phyloP scores from a whole-genome alignment of 768 basidiomycete genomes.

The Kondoa subrosea region DNA sequence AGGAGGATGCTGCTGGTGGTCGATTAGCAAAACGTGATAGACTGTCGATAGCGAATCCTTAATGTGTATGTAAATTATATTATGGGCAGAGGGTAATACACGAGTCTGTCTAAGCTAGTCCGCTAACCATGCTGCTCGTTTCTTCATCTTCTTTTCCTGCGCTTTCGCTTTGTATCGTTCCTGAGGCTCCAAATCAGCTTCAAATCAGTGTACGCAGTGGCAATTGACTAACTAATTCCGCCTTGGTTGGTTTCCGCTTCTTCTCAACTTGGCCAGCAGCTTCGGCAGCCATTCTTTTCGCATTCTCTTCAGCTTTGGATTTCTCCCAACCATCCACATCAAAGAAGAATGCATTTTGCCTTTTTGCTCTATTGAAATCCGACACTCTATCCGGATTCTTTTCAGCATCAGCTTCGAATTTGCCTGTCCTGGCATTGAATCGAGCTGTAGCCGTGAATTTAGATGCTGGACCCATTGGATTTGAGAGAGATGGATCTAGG shows the following conservation, averaged over 20 bases:
- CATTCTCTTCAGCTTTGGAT: background rate
- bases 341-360: constrained; percentile 17
- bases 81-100: no score
- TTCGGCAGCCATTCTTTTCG: no score
- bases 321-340: constrained; percentile 6
- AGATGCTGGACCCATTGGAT: background rate
- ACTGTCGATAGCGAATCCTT: background rate
- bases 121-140: background rate
- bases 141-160: constrained; percentile 3
- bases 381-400: constrained; percentile 15
- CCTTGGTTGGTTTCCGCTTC: constrained; percentile 4
- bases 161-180: constrained; percentile 4
- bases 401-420: constrained; percentile 16
- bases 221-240: constrained; percentile 1
- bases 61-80: no score
- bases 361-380: constrained; percentile 15
- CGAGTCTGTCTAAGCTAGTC: no score
- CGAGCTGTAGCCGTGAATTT: background rate
- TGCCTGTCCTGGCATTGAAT: constrained; percentile 18
- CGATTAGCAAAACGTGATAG: background rate
- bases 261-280: background rate
- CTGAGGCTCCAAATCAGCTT: background rate
- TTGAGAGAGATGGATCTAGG: constrained; percentile 16
- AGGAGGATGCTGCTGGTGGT: background rate
- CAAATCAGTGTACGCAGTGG: background rate